These are phyloP conservation scores for Ajuga chamaepitys DNA, from an alignment of 257 asterid species.

Conservation along the genomic window DNA sequence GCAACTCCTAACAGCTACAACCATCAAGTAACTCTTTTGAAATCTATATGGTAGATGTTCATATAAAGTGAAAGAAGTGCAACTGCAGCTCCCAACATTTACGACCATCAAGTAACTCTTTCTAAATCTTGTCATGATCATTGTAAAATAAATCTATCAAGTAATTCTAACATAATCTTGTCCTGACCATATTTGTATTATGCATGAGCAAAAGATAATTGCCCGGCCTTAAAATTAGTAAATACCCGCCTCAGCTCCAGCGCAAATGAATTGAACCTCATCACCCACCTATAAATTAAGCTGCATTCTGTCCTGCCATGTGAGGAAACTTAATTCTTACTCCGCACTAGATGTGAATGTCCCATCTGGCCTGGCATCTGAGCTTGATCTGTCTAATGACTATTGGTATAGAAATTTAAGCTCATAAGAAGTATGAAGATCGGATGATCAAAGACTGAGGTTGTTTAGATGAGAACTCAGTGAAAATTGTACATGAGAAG, in stretches of 20 bases:
- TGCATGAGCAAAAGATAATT: background rate
- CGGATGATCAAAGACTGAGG: no score
- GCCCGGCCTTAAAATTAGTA: background rate
- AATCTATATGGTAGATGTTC: no score
- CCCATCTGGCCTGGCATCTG: slow-evolving; percentile 19
- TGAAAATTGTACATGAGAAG: no score
- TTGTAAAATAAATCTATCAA: background rate
- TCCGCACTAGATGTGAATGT: slow-evolving; percentile 15
- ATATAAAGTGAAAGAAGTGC: no score
- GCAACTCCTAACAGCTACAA: background rate
- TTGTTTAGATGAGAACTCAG: no score
- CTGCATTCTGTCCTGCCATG: slow-evolving; percentile 27
- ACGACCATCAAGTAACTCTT: background rate
- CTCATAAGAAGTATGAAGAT: no score
- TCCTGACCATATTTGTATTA: background rate
- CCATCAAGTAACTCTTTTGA: background rate
- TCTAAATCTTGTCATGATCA: background rate
- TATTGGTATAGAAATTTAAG: no score
- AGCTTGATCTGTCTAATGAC: slow-evolving; percentile 12
- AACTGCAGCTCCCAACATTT: background rate
- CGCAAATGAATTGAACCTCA: slow-evolving; percentile 3
- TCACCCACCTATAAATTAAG: slow-evolving; percentile 15
- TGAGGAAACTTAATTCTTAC: slow-evolving; percentile 29
- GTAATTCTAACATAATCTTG: background rate
- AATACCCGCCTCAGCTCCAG: slow-evolving; percentile 13